These are phyloP conservation scores for Moesziomyces antarcticus DNA, from an alignment of 1,284 basidiomycete genomes.

Conservation along the genomic window DNA sequence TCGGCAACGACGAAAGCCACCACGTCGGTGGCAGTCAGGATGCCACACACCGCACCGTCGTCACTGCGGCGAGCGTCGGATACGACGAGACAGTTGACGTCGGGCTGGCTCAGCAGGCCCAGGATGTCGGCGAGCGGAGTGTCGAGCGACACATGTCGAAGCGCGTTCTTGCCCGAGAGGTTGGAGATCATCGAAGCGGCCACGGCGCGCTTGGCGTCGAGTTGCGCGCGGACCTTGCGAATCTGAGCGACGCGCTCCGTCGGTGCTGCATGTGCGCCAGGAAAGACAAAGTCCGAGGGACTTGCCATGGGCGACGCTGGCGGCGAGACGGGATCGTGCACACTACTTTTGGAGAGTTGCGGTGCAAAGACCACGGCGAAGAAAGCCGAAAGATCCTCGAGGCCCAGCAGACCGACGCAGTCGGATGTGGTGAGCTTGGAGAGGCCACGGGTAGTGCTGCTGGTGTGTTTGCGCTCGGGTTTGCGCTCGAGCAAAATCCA, in stretches of 20 bases:
- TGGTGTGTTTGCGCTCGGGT: not conserved
- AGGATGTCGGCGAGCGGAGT: conserved; percentile 20
- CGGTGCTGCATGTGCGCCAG: not conserved
- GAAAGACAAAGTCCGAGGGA: not conserved
- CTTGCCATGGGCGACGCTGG: conserved; percentile 26
- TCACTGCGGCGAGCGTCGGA: conserved; percentile 7
- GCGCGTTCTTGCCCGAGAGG: conserved; percentile 24
- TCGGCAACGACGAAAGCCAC: conserved; percentile 30
- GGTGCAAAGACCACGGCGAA: conserved; percentile 36
- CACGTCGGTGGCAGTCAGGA: conserved; percentile 32
- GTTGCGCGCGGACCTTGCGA: conserved; percentile 9
- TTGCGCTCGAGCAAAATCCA: conserved; percentile 28
- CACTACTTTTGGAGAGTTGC: conserved; percentile 4
- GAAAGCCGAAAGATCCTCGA: conserved; percentile 40
- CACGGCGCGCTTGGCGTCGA: conserved; percentile 14
- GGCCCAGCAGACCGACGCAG: conserved; percentile 31
- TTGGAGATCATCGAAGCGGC: conserved; percentile 28
- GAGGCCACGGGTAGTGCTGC: not conserved
- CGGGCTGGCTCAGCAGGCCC: conserved; percentile 14
- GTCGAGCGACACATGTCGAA: conserved; percentile 23
- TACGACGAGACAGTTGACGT: conserved; percentile 29
- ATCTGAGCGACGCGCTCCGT: not conserved
- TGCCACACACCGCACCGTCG: conserved; percentile 34
- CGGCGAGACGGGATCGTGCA: conserved; percentile 21
- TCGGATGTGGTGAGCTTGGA: conserved; percentile 26